These are phyloP conservation scores for Polytrichum commune DNA, from an alignment of 225 moss, liverwort and hornwort genomes.

Conservation along the genomic window DNA sequence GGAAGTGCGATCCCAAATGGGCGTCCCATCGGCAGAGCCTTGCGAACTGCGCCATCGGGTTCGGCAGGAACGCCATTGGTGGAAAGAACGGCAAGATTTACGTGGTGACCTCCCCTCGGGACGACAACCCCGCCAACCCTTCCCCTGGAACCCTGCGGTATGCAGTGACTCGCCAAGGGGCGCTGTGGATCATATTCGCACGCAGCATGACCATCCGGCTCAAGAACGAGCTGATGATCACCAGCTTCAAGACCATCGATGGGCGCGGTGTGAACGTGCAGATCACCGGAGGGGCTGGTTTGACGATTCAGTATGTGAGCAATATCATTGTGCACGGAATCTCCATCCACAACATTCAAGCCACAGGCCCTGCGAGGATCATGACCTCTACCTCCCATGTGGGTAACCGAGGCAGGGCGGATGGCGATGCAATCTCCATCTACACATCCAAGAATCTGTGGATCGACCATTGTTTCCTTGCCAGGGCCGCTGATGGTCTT, in stretches of 20 bases:
- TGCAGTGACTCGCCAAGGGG: slow-evolving; percentile 9
- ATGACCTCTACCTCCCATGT: not conserved
- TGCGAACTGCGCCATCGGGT: slow-evolving; percentile 17
- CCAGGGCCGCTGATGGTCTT: slow-evolving; percentile 14
- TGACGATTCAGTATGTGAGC: slow-evolving; percentile 14
- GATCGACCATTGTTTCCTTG: slow-evolving; percentile 23
- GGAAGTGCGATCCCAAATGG: slow-evolving; percentile 23
- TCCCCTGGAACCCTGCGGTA: slow-evolving; percentile 20
- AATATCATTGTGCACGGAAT: slow-evolving; percentile 31
- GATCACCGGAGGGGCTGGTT: slow-evolving; percentile 11
- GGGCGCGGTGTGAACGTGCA: slow-evolving; percentile 20
- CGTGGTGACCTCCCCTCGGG: slow-evolving; percentile 10
- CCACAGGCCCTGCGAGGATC: slow-evolving; percentile 5
- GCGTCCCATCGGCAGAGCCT: slow-evolving; percentile 6
- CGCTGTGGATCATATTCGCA: slow-evolving; percentile 28
- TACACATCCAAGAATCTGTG: slow-evolving; percentile 15
- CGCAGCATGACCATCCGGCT: slow-evolving; percentile 29
- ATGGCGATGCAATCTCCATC: slow-evolving; percentile 22
- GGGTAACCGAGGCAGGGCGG: not conserved
- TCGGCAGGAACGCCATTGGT: slow-evolving; percentile 9
- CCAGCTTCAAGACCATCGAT: slow-evolving; percentile 36
- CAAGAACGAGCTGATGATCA: slow-evolving; percentile 18
- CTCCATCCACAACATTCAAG: slow-evolving; percentile 9
- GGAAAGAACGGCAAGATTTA: slow-evolving; percentile 20
- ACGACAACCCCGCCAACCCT: slow-evolving; percentile 24